Conservation (phyloP, 257 asterid species). For the Nyctanthes arbortristis region DNA sequence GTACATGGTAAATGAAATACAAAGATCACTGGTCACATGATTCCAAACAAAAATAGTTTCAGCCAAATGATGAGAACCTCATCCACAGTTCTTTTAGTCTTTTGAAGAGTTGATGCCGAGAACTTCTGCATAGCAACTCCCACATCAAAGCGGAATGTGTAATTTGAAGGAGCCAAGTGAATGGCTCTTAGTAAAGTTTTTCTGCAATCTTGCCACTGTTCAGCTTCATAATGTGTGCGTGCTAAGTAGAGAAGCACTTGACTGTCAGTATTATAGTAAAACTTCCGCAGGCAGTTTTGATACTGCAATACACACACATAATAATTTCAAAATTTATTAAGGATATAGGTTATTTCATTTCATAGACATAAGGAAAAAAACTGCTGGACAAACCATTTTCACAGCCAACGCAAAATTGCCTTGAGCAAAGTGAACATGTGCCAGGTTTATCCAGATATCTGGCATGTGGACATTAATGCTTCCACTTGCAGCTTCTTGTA, state of each 20-base stretch:
- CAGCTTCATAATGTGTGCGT: conserved; percentile 98
- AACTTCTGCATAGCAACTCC: conserved; percentile 97
- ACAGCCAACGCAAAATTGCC: conserved; percentile 94
- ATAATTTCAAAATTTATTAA: conserved; percentile 6
- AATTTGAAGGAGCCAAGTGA: conserved; percentile 96
- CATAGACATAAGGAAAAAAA: conserved; percentile 1
- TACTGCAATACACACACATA: conserved; percentile 57
- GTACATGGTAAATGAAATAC: not conserved
- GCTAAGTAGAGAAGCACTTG: conserved; percentile 96
- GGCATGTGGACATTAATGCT: conserved; percentile 86
- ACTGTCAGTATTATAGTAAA: conserved; percentile 83
- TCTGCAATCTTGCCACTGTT: conserved; percentile 99
- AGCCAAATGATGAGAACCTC: conserved; percentile 57
- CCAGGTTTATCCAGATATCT: conserved; percentile 98
- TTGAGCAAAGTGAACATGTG: conserved; percentile 98
- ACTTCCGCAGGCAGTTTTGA: conserved; percentile 92
- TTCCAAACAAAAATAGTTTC: conserved; percentile 13
- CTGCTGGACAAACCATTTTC: conserved; percentile 70
- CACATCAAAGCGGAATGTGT: conserved; percentile 81
- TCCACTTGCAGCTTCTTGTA: conserved; percentile 99
- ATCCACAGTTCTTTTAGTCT: conserved; percentile 83
- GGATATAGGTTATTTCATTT: conserved; percentile 11
- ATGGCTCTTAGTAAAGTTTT: conserved; percentile 91
- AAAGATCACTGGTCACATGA: conserved; percentile 2
- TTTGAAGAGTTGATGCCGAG: conserved; percentile 95